A percentile compares a stretch with the other conserved stretches of the same genome.
These are phyloP conservation scores for Xylaria sp. DNA, from an alignment of 2,329 filamentous ascomycete genomes.

Conservation along the genomic window DNA sequence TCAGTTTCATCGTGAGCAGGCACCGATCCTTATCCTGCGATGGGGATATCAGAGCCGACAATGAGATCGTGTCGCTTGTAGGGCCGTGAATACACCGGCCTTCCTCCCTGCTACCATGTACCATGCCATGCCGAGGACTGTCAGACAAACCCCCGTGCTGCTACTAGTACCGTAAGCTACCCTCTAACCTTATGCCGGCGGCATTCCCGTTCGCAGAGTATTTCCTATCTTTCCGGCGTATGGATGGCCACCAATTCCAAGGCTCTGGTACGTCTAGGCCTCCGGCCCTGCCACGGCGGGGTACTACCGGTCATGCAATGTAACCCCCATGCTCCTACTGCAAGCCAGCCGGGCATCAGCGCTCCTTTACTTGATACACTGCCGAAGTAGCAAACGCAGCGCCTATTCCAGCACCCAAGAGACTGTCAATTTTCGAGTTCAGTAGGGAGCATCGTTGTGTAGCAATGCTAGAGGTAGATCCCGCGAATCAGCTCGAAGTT, in stretches of 20 bases:
- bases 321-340: conserved; percentile 13
- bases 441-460: neutral
- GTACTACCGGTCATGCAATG: conserved; percentile 13
- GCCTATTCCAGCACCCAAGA: conserved; percentile 3
- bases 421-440: neutral
- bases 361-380: conserved; percentile 1
- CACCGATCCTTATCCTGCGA: neutral
- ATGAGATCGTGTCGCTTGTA: too few relatives aligned
- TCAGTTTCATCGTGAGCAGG: neutral
- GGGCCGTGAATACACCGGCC: neutral
- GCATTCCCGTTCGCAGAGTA: conserved; percentile 14
- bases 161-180: neutral
- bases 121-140: neutral
- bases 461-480: conserved; percentile 4
- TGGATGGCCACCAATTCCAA: conserved; percentile 5
- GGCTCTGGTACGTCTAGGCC: conserved; percentile 12
- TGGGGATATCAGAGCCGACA: neutral
- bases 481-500: neutral
- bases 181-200: conserved; percentile 14
- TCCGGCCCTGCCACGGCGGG: neutral
- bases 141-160: neutral
- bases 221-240: neutral
- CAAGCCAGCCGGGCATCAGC: conserved; percentile 6
- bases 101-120: neutral
- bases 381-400: neutral